Evolutionary conservation across 208 protist genomes (phyloP).

Genomic region (Wallacemonas sp.): DNA sequence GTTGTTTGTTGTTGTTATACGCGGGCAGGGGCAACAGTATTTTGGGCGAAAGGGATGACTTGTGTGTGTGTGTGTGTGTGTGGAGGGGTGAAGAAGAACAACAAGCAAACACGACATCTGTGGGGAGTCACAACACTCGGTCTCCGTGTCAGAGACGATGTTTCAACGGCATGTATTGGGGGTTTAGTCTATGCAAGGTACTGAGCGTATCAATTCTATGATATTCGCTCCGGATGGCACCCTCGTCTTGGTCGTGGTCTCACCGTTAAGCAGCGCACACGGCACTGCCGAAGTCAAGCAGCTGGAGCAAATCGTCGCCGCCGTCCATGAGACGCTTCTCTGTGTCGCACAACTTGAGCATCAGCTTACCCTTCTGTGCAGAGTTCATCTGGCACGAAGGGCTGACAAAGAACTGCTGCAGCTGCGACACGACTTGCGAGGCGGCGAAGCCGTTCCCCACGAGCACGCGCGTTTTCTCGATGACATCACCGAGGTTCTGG

Average conservation of each 20-base stretch:
- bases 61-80: background rate
- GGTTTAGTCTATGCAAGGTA: too few species aligned
- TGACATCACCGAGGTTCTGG: constrained; percentile 55
- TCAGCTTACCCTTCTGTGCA: constrained; percentile 44
- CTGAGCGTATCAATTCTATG: too few species aligned
- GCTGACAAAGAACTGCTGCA: constrained; percentile 75
- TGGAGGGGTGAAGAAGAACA: too few species aligned
- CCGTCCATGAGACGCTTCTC: constrained; percentile 81
- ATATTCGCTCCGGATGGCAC: too few species aligned
- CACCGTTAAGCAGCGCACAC: constrained; percentile 30
- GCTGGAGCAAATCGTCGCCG: constrained; percentile 85
- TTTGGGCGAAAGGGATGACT: constrained; percentile 4
- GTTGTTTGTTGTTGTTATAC: too few species aligned
- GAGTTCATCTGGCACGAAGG: constrained; percentile 61
- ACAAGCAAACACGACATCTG: too few species aligned
- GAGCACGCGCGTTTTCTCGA: constrained; percentile 51
- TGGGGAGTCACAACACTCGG: too few species aligned
- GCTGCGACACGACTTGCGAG: constrained; percentile 67
- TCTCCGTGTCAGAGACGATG: too few species aligned
- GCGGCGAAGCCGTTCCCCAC: constrained; percentile 78
- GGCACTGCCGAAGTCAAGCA: constrained; percentile 76
- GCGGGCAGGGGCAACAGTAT: too few species aligned
- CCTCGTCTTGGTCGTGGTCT: background rate
- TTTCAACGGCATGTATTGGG: too few species aligned
- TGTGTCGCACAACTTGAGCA: constrained; percentile 80